Evolutionary conservation across 352 stramenopile genomes (phyloP).

Genomic region (Globisporangium lucens): DNA sequence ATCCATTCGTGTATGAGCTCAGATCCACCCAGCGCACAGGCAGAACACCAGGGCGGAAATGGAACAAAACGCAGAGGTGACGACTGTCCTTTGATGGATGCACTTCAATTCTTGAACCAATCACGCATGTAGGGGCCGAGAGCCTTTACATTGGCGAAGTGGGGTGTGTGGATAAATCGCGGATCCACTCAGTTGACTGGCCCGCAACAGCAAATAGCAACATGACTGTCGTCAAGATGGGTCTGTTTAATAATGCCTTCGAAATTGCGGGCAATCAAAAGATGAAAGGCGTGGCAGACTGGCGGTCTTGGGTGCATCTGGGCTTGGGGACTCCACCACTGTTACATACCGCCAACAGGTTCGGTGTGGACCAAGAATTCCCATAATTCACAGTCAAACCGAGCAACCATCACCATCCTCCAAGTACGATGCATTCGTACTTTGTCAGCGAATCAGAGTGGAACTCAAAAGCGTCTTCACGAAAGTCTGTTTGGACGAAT

Average conservation of each 20-base stretch:
- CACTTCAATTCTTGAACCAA: neutral
- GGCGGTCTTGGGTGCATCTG: neutral
- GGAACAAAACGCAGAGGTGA: neutral
- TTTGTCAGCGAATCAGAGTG: neutral
- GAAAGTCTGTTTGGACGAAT: neutral
- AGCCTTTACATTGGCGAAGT: neutral
- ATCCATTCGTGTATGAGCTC: neutral
- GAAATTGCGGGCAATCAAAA: too few species aligned
- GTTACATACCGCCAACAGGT: too few species aligned
- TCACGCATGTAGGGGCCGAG: neutral
- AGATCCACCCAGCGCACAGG: conserved; percentile 2
- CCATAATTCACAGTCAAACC: neutral
- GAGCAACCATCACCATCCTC: neutral
- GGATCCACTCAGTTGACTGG: neutral
- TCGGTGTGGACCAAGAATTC: too few species aligned
- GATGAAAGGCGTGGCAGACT: neutral
- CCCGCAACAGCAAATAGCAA: neutral
- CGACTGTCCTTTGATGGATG: neutral
- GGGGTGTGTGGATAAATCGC: neutral
- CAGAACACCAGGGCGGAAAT: neutral
- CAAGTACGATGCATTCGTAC: neutral
- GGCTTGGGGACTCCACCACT: neutral
- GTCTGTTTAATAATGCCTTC: neutral
- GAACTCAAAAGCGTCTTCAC: neutral
- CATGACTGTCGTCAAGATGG: neutral